These are phyloP conservation scores for Periconia sp. DNA, from an alignment of 2,329 filamentous ascomycete genomes.

Conservation along the genomic window DNA sequence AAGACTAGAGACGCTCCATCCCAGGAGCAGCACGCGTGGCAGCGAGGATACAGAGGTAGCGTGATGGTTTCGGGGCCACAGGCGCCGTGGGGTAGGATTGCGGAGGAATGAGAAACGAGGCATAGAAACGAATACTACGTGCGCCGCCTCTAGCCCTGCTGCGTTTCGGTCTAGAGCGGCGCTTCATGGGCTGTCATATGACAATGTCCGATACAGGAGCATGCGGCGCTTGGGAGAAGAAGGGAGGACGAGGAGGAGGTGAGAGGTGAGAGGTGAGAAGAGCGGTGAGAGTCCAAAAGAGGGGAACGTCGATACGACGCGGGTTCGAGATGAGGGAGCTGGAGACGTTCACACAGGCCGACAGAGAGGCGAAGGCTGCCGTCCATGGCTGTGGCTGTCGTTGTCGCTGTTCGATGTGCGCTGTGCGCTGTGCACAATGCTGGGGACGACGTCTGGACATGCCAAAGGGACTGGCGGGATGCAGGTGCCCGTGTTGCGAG, in stretches of 20 bases:
- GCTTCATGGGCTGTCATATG: conserved; percentile 37
- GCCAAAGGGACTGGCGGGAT: no score
- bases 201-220: conserved; percentile 24
- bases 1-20: conserved; percentile 7
- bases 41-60: conserved; percentile 25
- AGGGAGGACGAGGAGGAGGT: conserved; percentile 4
- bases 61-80: background rate
- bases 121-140: conserved; percentile 4
- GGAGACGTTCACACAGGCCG: background rate
- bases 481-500: no score
- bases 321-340: conserved; percentile 6
- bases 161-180: conserved; percentile 16
- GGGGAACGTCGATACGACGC: conserved; percentile 3
- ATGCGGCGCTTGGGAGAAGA: conserved; percentile 8
- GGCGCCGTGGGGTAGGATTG: conserved; percentile 1
- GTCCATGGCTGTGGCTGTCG: no score
- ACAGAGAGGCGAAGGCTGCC: no score
- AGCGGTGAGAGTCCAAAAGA: conserved; percentile 25
- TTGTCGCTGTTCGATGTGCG: no score
- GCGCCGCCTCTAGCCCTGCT: no score
- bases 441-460: no score
- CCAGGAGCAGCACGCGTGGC: conserved; percentile 27
- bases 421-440: no score
- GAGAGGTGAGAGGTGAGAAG: no score
- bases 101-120: conserved; percentile 23